phyloP scores from a whole-genome alignment of 768 basidiomycete species.

The Mycena venus region DNA sequence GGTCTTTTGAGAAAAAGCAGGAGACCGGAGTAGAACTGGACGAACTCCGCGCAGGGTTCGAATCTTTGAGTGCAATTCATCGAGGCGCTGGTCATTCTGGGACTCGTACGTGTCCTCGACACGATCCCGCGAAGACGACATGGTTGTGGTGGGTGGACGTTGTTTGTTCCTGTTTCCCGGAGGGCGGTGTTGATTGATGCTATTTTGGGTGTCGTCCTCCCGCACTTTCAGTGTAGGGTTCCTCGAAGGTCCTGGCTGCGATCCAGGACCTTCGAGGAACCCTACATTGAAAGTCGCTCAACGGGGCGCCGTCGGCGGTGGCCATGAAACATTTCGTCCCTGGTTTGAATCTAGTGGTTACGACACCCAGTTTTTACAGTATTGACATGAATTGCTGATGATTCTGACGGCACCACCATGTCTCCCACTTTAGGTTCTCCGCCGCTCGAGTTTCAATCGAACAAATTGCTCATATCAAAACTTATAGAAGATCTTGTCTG shows the following conservation, averaged over 20 bases:
- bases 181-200: background rate
- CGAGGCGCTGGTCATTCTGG: slow-evolving; percentile 88
- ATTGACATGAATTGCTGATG: background rate
- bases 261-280: too few species aligned
- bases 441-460: background rate
- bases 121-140: slow-evolving; percentile 55
- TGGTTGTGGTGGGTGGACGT: background rate
- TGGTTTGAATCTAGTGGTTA: too few species aligned
- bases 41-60: slow-evolving; percentile 85
- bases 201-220: background rate
- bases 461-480: slow-evolving; percentile 5
- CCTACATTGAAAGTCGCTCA: too few species aligned
- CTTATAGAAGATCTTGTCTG: slow-evolving; percentile 7
- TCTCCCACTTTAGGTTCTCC: background rate
- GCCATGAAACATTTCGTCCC: too few species aligned
- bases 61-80: slow-evolving; percentile 88
- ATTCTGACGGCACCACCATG: background rate
- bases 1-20: background rate
- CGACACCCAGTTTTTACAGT: too few species aligned
- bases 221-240: too few species aligned
- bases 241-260: too few species aligned
- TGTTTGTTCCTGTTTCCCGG: background rate
- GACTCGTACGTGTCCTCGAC: slow-evolving; percentile 84
- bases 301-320: too few species aligned
- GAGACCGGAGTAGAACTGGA: background rate